A percentile compares a stretch with the other conserved stretches of the same genome.
Conservation (phyloP, 2,329 filamentous ascomycete species). For the Fonsecaea multimorphosa region DNA sequence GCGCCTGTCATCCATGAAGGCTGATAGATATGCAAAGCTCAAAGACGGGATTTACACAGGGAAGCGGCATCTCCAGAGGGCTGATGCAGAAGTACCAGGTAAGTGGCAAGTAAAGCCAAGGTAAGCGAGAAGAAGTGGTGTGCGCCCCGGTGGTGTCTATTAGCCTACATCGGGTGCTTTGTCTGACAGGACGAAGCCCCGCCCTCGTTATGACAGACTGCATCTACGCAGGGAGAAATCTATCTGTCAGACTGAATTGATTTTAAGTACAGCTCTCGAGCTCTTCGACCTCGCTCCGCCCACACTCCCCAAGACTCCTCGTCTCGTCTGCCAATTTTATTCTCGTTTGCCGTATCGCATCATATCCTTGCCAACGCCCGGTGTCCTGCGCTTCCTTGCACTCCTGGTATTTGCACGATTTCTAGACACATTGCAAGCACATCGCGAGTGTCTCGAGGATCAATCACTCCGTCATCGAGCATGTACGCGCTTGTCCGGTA, state of each 20-base stretch:
- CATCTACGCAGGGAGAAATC: background rate
- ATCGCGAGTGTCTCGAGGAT: constrained; percentile 48
- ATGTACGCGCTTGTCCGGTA: constrained; percentile 45
- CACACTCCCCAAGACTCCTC: background rate
- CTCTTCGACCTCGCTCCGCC: background rate
- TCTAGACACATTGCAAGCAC: constrained; percentile 49
- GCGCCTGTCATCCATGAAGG: constrained; percentile 21
- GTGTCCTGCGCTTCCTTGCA: constrained; percentile 42
- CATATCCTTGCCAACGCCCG: constrained; percentile 40
- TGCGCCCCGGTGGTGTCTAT: background rate
- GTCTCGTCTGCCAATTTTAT: background rate
- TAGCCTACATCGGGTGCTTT: background rate
- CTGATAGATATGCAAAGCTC: background rate
- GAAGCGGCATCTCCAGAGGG: background rate
- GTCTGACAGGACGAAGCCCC: background rate
- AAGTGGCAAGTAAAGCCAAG: background rate
- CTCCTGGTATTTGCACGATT: constrained; percentile 40
- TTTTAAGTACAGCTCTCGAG: background rate
- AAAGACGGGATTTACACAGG: background rate
- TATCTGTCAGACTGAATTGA: background rate
- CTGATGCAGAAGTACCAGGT: background rate
- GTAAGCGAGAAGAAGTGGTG: background rate
- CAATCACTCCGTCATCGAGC: constrained; percentile 49
- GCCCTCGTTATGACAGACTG: background rate
- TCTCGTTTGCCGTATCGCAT: background rate